Conservation (phyloP, 2,329 filamentous ascomycete species). For the Camillea tinctor region DNA sequence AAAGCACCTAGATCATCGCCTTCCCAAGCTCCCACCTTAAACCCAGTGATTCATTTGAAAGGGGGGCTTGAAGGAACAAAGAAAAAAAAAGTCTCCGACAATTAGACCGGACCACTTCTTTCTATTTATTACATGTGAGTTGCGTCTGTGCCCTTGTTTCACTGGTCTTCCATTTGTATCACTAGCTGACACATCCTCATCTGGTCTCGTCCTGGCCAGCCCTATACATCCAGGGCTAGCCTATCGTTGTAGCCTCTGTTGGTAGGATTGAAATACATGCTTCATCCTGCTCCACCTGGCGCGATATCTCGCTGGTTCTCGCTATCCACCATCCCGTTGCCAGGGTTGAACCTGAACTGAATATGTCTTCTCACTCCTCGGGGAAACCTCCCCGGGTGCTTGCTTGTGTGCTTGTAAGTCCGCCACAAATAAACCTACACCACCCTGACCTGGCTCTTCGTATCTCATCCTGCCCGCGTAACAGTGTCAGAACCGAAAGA, state of each 20-base stretch:
- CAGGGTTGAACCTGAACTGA: constrained; percentile 3
- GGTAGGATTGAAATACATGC: not conserved
- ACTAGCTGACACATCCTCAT: not conserved
- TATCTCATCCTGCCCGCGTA: not conserved
- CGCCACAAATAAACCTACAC: constrained; percentile 7
- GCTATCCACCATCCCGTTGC: constrained; percentile 2
- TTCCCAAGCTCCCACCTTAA: not conserved
- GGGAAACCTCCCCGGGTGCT: constrained; percentile 30
- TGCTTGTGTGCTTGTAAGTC: constrained; percentile 27
- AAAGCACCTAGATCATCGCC: not conserved
- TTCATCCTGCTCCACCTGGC: not conserved
- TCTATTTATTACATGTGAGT: not conserved
- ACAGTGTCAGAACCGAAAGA: constrained; percentile 58
- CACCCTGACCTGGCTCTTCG: not conserved
- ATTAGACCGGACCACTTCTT: not conserved
- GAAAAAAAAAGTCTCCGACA: not conserved
- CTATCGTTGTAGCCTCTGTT: not conserved
- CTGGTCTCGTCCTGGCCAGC: not conserved
- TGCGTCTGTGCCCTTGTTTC: not conserved
- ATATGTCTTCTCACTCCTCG: constrained; percentile 25
- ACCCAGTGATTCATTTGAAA: too few species aligned
- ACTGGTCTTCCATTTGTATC: not conserved
- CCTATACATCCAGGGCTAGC: not conserved
- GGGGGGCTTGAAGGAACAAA: too few species aligned
- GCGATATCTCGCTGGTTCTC: not conserved